Evolutionary conservation across 2,329 filamentous ascomycete species (phyloP).

Genomic region (Colletotrichum viniferum): DNA sequence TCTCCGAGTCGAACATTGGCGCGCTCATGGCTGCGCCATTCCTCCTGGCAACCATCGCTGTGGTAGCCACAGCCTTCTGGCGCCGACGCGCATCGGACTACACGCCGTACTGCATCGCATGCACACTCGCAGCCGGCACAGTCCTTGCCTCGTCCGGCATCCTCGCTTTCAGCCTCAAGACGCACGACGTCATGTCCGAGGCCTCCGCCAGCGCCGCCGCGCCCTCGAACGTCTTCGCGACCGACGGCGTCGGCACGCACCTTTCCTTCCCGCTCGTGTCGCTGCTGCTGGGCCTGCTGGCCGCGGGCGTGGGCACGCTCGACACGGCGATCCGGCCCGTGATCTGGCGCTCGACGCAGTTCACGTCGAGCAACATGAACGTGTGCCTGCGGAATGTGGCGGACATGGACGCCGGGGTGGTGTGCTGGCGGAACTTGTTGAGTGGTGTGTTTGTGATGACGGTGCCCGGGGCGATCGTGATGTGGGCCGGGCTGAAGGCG

Average conservation of each 20-base stretch:
- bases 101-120: constrained; percentile 34
- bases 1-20: constrained; percentile 45
- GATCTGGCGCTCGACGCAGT: constrained; percentile 52
- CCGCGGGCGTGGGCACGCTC: constrained; percentile 44
- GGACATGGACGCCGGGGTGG: constrained; percentile 52
- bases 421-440: constrained; percentile 43
- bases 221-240: constrained; percentile 30
- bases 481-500: constrained; percentile 37
- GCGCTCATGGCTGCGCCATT: constrained; percentile 50
- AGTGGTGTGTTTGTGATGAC: constrained; percentile 48
- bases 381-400: constrained; percentile 48
- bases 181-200: constrained; percentile 37
- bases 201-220: constrained; percentile 16
- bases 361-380: constrained; percentile 51
- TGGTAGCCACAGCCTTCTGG: constrained; percentile 36
- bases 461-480: constrained; percentile 39
- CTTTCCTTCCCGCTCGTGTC: constrained; percentile 46
- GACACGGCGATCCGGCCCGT: constrained; percentile 46
- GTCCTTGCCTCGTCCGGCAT: constrained; percentile 44
- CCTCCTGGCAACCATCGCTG: constrained; percentile 39
- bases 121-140: constrained; percentile 40
- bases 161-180: constrained; percentile 50
- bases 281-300: constrained; percentile 51
- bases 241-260: constrained; percentile 27
- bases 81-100: constrained; percentile 34